Base-by-base conservation (phyloP, 257 asterid genomes). In the Penstemon barbatus region DNA sequence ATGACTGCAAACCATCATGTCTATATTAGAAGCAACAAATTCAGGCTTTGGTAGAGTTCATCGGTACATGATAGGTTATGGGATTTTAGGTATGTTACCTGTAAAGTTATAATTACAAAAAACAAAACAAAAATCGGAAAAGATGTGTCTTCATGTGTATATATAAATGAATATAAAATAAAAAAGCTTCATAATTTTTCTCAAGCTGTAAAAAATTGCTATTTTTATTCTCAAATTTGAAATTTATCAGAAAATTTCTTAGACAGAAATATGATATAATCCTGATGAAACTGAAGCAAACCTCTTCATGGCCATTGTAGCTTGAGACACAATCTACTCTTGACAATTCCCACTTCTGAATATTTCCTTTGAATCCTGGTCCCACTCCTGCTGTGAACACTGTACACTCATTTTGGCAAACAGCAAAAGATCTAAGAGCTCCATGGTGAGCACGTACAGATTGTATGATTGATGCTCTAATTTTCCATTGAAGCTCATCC, bases 301-400 rank as follows among this genome's bases (percentile, higher is more conserved):
- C 99, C 99, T 93, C 99, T 49, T 90, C 97, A 48, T 93, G 99
- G 69, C 97, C 96, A 78, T 90, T 74, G 78, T 93, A 93, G 82
- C 96, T 87, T 72, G 94, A 79, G 66, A 83, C 67, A 74, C 87
- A 84, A 74, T 85, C 90, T 74, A 86, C 72, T 75, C 95, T 79
- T 41, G 99, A 80, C 80, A 90, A 75, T 39, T 87, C 95, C 95
- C 94, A 90, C 83, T 86, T 93, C 86, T 87, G 97, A 80, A 93
- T 86, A 67, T 83, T 93, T 74, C 99, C 99, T 79, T 86, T 93
- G 85, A 90, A 93, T 68, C 96, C 97, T 45, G 82, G 90, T 59
- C 96, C 97, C 76, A 90, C 92, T 71, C 99, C 99, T 4, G 99
- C 99, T 25, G 99, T 90, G 81, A 88, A 90, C 78, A 93, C 75